Evolutionary conservation across 1,139 yeast species (phyloP), one percentile per base, ranked within the genome.

Genomic region (Diutina scorzettiae): DNA sequence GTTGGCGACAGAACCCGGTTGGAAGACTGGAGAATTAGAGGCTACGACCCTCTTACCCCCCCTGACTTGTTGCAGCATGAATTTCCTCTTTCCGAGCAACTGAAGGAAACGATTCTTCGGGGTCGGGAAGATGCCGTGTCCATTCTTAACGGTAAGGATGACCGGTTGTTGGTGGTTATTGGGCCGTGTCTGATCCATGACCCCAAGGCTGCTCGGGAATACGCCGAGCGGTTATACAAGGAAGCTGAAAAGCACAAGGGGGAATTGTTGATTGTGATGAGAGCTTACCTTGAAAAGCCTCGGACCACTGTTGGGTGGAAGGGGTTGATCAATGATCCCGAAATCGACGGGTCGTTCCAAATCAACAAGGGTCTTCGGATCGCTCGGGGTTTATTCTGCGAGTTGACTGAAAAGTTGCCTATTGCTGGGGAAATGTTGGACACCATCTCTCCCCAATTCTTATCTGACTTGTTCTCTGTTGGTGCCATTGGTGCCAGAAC

Each of bases 241-340:
- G 63, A 83, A 36, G 64, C 83, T 32, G 76, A 79, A 41, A 72
- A 78, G 54, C 68, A 82, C 51, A 71, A 81, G 51, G 77, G 75
- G 41, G 96, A 89, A 53, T 73, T 91, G 44, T 76, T 78, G 49
- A 80, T 91, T 47, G 83, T 91, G 47, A 91, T 91, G 98, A 80
- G 98, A 68, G 97, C 97, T 3, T 91, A 91, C 69, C 73, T 91
- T 56, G 98, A 91, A 64, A 91, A 91, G 65, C 98, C 98, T 50
- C 79, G 98, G 67, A 91, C 98, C 43, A 91, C 97, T 20, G 97
- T 91, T 43, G 98, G 98, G 47, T 91, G 98, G 98, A 91, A 91
- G 64, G 98, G 96, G 50, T 72, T 91, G 53, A 89, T 91, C 56
- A 91, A 91, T 60, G 98, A 91, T 63, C 98, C 98, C 20, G 95